These are phyloP conservation scores for Neonectria coccinea DNA, from an alignment of 2,329 filamentous ascomycete species.

Conservation along the genomic window DNA sequence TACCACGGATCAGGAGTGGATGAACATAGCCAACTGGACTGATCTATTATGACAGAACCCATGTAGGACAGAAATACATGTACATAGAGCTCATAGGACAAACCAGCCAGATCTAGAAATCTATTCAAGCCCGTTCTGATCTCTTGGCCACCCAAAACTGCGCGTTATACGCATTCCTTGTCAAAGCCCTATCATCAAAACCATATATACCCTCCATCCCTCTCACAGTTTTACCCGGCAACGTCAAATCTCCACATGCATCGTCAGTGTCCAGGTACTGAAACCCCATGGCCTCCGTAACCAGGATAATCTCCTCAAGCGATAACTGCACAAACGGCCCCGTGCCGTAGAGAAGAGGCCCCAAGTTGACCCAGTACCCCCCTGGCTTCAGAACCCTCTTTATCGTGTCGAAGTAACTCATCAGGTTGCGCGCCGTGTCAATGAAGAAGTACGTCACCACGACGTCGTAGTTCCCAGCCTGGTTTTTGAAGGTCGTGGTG, in stretches of 20 bases:
- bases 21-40: conserved; percentile 44
- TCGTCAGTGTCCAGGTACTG: conserved; percentile 58
- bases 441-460: conserved; percentile 71
- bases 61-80: too few species aligned
- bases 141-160: conserved; percentile 64
- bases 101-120: background rate
- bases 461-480: conserved; percentile 56
- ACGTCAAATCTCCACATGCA: conserved; percentile 56
- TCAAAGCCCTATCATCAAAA: conserved; percentile 63
- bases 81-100: background rate
- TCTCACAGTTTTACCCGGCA: conserved; percentile 56
- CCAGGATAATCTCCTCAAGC: conserved; percentile 63
- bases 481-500: conserved; percentile 53
- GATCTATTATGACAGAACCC: conserved; percentile 28
- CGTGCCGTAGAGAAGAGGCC: conserved; percentile 66
- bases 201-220: conserved; percentile 64
- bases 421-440: conserved; percentile 68
- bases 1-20: conserved; percentile 41
- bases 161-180: conserved; percentile 64
- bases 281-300: conserved; percentile 64
- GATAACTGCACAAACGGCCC: conserved; percentile 66
- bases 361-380: conserved; percentile 68
- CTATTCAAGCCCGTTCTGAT: background rate
- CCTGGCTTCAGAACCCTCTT: conserved; percentile 58
- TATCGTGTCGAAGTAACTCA: conserved; percentile 67